These are phyloP conservation scores for Quercus suber DNA, from an alignment of 306 rosid genomes.

Conservation along the genomic window DNA sequence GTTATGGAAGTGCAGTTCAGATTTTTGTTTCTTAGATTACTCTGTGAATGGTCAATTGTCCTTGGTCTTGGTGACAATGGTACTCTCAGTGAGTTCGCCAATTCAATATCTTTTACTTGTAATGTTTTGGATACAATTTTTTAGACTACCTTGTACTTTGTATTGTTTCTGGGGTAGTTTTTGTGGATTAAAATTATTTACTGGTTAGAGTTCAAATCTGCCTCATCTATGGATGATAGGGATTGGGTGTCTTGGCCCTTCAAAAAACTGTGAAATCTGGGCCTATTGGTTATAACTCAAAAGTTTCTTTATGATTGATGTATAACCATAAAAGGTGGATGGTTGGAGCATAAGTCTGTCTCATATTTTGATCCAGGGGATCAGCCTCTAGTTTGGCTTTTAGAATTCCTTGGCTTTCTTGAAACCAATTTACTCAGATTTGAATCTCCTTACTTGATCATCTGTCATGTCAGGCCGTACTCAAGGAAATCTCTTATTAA, in stretches of 20 bases:
- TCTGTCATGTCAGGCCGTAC: neutral
- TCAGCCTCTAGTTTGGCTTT: neutral
- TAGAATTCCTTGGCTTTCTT: neutral
- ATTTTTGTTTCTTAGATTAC: no score
- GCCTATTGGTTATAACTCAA: neutral
- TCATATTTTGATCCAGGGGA: neutral
- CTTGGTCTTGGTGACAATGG: no score
- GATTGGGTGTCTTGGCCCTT: conserved; percentile 14
- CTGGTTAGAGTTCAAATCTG: conserved; percentile 6
- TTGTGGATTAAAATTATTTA: no score
- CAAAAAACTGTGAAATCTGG: conserved; percentile 6
- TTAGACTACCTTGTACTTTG: no score
- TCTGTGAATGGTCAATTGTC: no score
- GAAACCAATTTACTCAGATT: neutral
- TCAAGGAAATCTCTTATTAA: neutral
- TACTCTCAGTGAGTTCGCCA: no score
- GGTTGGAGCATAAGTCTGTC: neutral
- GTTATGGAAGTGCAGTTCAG: no score
- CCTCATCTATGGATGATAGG: conserved; percentile 9
- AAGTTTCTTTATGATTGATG: neutral
- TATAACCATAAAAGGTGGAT: neutral
- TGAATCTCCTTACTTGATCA: neutral
- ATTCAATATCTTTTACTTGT: no score
- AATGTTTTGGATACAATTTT: no score
- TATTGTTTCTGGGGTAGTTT: no score